phyloP scores from a whole-genome alignment of 1,284 basidiomycete genomes.

The Paramarasmius palmivorus region DNA sequence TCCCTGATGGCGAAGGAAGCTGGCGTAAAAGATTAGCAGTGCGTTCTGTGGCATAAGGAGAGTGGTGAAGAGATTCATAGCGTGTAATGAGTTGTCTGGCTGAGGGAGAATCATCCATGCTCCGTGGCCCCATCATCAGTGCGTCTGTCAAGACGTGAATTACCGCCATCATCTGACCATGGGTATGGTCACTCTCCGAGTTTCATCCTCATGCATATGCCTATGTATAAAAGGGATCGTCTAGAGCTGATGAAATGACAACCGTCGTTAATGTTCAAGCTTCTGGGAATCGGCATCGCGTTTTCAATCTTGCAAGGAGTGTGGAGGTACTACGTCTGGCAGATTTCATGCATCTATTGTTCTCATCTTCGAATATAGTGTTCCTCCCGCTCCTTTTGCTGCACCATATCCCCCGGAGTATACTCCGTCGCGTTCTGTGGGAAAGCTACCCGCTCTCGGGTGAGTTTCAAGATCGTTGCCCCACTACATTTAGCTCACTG shows the following conservation, averaged over 20 bases:
- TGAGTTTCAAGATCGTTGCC: slow-evolving; percentile 11
- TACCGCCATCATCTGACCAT: neutral
- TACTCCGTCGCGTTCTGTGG: slow-evolving; percentile 29
- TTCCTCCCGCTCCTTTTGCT: slow-evolving; percentile 11
- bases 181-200: too few species aligned
- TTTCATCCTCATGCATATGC: too few species aligned
- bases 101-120: slow-evolving; percentile 25
- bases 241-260: too few species aligned
- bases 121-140: slow-evolving; percentile 20
- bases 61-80: slow-evolving; percentile 37
- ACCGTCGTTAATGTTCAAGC: too few species aligned
- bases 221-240: too few species aligned
- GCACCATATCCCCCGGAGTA: slow-evolving; percentile 26
- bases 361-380: neutral
- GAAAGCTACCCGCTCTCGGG: slow-evolving; percentile 38
- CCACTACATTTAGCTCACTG: neutral
- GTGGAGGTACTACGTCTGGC: slow-evolving; percentile 6
- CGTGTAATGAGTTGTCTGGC: slow-evolving; percentile 42
- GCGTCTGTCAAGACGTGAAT: neutral
- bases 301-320: too few species aligned
- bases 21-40: slow-evolving; percentile 7
- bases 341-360: neutral
- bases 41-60: slow-evolving; percentile 15
- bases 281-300: too few species aligned
- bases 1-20: neutral